A percentile compares a stretch with the other conserved stretches of the same genome.
These are phyloP conservation scores for Suhomyces bokatorum DNA, from an alignment of 1,139 yeast genomes.

Conservation along the genomic window DNA sequence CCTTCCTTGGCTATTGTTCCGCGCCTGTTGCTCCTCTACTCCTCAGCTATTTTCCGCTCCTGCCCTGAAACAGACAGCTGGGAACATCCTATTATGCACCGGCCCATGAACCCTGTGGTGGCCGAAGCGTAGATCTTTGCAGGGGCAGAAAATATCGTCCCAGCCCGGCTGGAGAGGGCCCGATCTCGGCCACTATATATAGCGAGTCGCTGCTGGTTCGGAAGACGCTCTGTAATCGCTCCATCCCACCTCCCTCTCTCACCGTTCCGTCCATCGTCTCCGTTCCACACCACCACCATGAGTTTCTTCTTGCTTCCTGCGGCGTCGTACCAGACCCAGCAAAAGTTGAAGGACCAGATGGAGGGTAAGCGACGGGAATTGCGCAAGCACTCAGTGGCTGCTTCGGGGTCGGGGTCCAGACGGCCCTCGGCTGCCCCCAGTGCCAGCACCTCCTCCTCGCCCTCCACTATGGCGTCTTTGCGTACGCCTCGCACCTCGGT, in stretches of 20 bases:
- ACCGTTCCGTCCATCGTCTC: too few relatives aligned
- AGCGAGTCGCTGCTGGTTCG: too few relatives aligned
- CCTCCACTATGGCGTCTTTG: not conserved
- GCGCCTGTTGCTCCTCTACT: not conserved
- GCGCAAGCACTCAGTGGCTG: constrained; percentile 3
- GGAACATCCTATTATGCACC: not conserved
- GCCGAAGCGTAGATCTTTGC: constrained; percentile 5
- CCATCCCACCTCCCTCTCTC: too few relatives aligned
- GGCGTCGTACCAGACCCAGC: constrained; percentile 23
- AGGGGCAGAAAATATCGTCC: constrained; percentile 1
- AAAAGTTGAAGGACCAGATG: constrained; percentile 20
- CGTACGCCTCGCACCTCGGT: constrained; percentile 10
- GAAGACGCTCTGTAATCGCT: too few relatives aligned
- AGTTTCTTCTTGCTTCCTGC: constrained; percentile 20
- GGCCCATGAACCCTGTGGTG: constrained; percentile 4
- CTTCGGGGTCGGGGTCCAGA: constrained; percentile 2
- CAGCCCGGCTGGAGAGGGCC: too few relatives aligned
- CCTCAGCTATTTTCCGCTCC: too few relatives aligned
- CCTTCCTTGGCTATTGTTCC: not conserved
- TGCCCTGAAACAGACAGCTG: constrained; percentile 1
- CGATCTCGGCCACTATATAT: constrained; percentile 1
- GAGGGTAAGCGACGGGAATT: constrained; percentile 14
- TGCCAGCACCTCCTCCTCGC: not conserved
- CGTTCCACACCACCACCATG: constrained; percentile 7
- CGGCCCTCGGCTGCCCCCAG: constrained; percentile 5